Evolutionary conservation across 257 asterid genomes (phyloP).

Genomic region (Rhazya stricta): DNA sequence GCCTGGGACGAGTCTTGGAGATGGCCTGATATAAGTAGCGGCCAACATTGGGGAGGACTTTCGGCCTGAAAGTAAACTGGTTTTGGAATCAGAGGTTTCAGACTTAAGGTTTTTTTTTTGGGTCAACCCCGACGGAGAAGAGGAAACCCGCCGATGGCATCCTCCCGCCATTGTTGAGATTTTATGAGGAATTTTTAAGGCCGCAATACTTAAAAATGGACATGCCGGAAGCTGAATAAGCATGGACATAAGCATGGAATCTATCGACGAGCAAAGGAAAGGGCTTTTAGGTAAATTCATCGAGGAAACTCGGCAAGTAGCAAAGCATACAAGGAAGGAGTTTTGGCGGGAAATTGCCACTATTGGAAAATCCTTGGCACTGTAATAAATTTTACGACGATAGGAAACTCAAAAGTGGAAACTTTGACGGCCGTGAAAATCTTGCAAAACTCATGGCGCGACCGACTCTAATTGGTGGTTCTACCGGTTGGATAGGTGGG

Average conservation of each 20-base stretch:
- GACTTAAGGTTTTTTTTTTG: not conserved
- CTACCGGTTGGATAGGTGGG: no score
- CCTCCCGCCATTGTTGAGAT: conserved; percentile 4
- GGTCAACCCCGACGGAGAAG: not conserved
- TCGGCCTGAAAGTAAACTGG: not conserved
- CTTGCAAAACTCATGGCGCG: not conserved
- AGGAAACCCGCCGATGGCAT: not conserved
- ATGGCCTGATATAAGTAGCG: not conserved
- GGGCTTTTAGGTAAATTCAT: not conserved
- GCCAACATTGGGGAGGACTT: not conserved
- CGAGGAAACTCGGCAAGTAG: not conserved
- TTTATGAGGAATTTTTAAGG: conserved; percentile 1
- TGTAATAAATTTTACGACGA: no score
- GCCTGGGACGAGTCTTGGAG: not conserved
- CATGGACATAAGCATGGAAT: not conserved
- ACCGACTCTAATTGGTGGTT: no score
- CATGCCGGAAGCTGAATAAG: not conserved
- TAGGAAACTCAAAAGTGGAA: not conserved
- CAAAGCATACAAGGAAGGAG: not conserved
- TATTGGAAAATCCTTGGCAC: no score
- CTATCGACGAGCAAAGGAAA: not conserved
- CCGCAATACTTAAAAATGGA: no score
- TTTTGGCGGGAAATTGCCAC: not conserved
- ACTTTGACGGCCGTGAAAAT: not conserved
- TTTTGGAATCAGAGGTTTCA: not conserved